phyloP scores from a whole-genome alignment of 805 yeast genomes.

The Suhomyces emberorum region DNA sequence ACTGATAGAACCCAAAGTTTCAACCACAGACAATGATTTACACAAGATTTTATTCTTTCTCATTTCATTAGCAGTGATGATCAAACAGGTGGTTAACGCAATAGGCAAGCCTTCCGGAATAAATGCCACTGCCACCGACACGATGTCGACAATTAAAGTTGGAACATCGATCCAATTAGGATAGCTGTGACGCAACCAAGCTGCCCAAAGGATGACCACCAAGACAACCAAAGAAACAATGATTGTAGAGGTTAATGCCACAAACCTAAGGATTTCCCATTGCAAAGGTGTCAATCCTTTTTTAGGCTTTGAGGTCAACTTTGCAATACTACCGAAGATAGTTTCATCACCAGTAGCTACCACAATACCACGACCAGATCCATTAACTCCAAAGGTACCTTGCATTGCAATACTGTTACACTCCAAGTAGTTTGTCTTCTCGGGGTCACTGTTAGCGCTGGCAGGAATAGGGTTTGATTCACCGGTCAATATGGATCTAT shows the following conservation, averaged over 20 bases:
- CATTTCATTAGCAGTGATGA: slow-evolving; percentile 48
- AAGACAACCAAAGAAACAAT: slow-evolving; percentile 25
- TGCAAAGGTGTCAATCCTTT: slow-evolving; percentile 42
- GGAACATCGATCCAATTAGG: slow-evolving; percentile 43
- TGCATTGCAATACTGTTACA: slow-evolving; percentile 43
- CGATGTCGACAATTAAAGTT: slow-evolving; percentile 40
- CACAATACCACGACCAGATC: slow-evolving; percentile 43
- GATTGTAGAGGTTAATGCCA: slow-evolving; percentile 20
- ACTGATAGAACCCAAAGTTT: slow-evolving; percentile 56
- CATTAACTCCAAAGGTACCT: slow-evolving; percentile 44
- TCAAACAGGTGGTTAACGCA: slow-evolving; percentile 49
- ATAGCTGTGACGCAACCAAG: slow-evolving; percentile 37
- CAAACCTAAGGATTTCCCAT: slow-evolving; percentile 38
- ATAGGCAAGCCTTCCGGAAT: slow-evolving; percentile 52
- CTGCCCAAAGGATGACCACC: slow-evolving; percentile 40
- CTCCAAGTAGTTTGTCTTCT: slow-evolving; percentile 40
- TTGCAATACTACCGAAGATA: slow-evolving; percentile 46
- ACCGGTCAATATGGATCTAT: slow-evolving; percentile 48
- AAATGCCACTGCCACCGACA: slow-evolving; percentile 47
- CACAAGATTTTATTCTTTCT: slow-evolving; percentile 42
- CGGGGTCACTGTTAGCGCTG: slow-evolving; percentile 20
- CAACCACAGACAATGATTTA: slow-evolving; percentile 46
- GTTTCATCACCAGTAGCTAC: slow-evolving; percentile 44
- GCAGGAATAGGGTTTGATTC: slow-evolving; percentile 43
- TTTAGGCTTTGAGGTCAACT: slow-evolving; percentile 38